phyloP scores from a whole-genome alignment of 208 protist species.

The Crithidia thermophila region DNA sequence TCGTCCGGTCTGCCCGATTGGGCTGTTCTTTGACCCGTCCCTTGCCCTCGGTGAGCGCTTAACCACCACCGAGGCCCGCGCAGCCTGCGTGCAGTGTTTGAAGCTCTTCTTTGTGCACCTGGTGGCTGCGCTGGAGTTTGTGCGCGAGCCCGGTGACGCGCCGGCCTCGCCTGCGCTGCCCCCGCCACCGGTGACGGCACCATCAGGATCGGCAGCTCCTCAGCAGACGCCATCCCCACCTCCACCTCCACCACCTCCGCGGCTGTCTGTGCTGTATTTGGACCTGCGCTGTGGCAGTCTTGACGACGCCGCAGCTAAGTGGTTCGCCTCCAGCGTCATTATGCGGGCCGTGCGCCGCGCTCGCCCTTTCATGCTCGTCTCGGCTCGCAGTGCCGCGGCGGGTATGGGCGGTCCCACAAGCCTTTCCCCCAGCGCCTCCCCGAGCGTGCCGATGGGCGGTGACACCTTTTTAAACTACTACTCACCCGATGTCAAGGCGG shows the following conservation, averaged over 20 bases:
- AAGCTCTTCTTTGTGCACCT: constrained; percentile 25
- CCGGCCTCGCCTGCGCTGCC: not conserved
- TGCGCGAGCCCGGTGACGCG: not conserved
- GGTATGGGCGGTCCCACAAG: not conserved
- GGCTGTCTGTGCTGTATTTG: constrained; percentile 17
- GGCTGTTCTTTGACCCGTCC: constrained; percentile 15
- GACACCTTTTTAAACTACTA: constrained; percentile 21
- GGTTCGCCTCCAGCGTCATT: constrained; percentile 20
- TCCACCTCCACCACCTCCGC: not conserved
- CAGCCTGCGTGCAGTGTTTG: constrained; percentile 8
- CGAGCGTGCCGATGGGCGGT: not conserved
- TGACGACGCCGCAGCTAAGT: constrained; percentile 15
- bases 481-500: constrained; percentile 25
- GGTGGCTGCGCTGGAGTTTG: constrained; percentile 18
- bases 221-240: not conserved
- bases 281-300: constrained; percentile 12
- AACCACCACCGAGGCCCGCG: constrained; percentile 1
- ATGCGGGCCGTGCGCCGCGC: constrained; percentile 24
- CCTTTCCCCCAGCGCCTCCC: not conserved
- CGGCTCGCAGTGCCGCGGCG: constrained; percentile 1
- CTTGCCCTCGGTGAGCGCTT: constrained; percentile 18
- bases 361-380: constrained; percentile 26
- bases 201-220: not conserved
- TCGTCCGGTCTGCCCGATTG: constrained; percentile 10
- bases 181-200: not conserved